Conservation (phyloP, 1,284 basidiomycete genomes). For the Cutaneotrichosporon sp. region DNA sequence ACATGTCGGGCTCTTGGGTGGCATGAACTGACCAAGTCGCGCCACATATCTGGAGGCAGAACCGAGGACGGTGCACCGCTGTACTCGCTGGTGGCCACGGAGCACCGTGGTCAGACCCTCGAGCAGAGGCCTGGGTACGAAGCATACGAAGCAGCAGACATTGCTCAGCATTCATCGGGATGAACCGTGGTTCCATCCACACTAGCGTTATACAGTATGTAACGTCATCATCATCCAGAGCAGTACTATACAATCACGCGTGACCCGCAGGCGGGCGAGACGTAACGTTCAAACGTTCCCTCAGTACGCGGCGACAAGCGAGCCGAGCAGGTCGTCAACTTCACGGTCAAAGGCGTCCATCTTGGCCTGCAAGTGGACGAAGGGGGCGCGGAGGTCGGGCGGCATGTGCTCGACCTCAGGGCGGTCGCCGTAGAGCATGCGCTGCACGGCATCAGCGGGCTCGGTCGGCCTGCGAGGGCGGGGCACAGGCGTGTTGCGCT, state of each 20-base stretch:
- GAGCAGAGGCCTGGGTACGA: too few species aligned
- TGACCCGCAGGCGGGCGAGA: neutral
- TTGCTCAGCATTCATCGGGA: neutral
- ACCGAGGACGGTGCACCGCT: too few species aligned
- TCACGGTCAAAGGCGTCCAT: constrained; percentile 72
- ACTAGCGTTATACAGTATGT: constrained; percentile 10
- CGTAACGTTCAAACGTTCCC: neutral
- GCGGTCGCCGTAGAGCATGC: constrained; percentile 66
- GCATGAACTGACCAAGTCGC: too few species aligned
- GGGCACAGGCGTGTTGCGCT: constrained; percentile 20
- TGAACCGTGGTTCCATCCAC: neutral
- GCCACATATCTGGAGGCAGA: too few species aligned
- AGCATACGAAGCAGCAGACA: neutral
- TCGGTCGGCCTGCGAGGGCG: constrained; percentile 21
- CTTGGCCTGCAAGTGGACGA: constrained; percentile 67
- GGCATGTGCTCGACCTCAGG: constrained; percentile 64
- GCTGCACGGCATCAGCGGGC: constrained; percentile 65
- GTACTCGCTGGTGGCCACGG: too few species aligned
- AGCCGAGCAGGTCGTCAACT: constrained; percentile 65
- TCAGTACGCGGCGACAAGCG: constrained; percentile 20
- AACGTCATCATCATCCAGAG: neutral
- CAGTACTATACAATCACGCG: constrained; percentile 10
- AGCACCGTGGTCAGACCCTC: too few species aligned
- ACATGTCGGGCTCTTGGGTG: too few species aligned
- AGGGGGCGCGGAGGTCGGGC: constrained; percentile 70